These are phyloP conservation scores for Microbotryum lychnidis-dioicae DNA, from an alignment of 1,284 basidiomycete genomes.

Conservation along the genomic window DNA sequence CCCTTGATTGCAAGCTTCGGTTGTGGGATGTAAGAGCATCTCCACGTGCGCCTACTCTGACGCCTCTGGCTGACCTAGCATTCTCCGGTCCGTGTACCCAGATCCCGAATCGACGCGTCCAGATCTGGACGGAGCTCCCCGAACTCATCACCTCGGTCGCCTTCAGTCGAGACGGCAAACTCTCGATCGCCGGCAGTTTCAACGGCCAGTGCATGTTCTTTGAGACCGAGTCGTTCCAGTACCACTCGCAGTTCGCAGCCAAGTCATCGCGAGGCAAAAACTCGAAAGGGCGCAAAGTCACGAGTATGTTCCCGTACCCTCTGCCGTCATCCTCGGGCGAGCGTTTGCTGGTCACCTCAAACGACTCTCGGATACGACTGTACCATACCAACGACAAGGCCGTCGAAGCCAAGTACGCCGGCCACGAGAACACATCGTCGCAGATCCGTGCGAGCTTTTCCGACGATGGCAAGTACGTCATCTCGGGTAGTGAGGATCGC, in stretches of 20 bases:
- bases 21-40: constrained; percentile 37
- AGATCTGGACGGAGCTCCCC: constrained; percentile 36
- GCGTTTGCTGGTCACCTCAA: constrained; percentile 40
- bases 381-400: constrained; percentile 36
- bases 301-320: constrained; percentile 36
- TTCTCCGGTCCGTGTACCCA: not conserved
- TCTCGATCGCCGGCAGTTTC: constrained; percentile 39
- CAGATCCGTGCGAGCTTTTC: constrained; percentile 38
- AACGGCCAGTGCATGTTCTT: constrained; percentile 37
- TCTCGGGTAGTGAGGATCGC: constrained; percentile 39
- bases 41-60: not conserved
- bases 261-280: constrained; percentile 38
- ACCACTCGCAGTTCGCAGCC: constrained; percentile 35
- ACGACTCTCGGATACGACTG: constrained; percentile 41
- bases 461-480: constrained; percentile 37
- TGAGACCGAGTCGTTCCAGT: constrained; percentile 35
- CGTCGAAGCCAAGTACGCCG: constrained; percentile 31
- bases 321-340: constrained; percentile 30
- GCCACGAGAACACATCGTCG: constrained; percentile 35
- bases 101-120: constrained; percentile 31
- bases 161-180: constrained; percentile 38
- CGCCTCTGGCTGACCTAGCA: not conserved
- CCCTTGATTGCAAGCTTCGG: constrained; percentile 41
- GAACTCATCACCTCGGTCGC: constrained; percentile 41
- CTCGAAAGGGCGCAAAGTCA: constrained; percentile 40